Evolutionary conservation across 2,329 filamentous ascomycete genomes (phyloP).

Genomic region (Didymella lethalis): DNA sequence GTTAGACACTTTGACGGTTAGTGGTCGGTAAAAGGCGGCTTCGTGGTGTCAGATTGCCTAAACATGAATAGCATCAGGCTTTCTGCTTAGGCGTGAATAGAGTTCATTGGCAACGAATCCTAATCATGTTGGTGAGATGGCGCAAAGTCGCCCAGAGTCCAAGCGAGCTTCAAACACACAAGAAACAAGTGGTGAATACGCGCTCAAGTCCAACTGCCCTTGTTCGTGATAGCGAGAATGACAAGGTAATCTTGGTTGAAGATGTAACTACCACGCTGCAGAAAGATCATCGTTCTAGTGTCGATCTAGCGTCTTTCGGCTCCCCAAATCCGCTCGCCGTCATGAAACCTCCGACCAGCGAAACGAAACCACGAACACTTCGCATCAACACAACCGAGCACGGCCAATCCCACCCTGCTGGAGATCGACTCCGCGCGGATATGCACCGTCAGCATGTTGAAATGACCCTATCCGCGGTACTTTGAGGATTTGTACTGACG

Average conservation of each 20-base stretch:
- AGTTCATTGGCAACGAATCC: slow-evolving; percentile 7
- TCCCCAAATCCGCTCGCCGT: slow-evolving; percentile 21
- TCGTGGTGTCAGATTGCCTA: neutral
- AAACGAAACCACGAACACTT: slow-evolving; percentile 22
- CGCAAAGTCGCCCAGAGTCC: slow-evolving; percentile 1
- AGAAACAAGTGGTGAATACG: neutral
- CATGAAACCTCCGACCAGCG: slow-evolving; percentile 17
- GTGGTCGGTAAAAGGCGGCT: neutral
- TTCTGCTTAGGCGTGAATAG: slow-evolving; percentile 8
- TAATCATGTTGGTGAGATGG: neutral
- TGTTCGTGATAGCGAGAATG: neutral
- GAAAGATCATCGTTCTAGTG: slow-evolving; percentile 8
- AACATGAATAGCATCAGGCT: neutral
- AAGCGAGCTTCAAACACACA: slow-evolving; percentile 10
- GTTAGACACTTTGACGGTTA: too few species aligned
- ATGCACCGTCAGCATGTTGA: slow-evolving; percentile 9
- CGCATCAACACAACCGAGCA: slow-evolving; percentile 5
- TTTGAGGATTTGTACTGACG: slow-evolving; percentile 10
- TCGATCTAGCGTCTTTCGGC: slow-evolving; percentile 19
- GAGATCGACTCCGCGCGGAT: slow-evolving; percentile 4
- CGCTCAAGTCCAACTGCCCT: neutral
- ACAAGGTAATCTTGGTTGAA: neutral
- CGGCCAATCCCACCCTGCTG: slow-evolving; percentile 12
- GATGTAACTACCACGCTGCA: slow-evolving; percentile 4
- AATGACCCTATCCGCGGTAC: slow-evolving; percentile 6